Evolutionary conservation across 192 early-diverging fungal genomes (phyloP).

Genomic region (Gorgonomyces haynaldii): DNA sequence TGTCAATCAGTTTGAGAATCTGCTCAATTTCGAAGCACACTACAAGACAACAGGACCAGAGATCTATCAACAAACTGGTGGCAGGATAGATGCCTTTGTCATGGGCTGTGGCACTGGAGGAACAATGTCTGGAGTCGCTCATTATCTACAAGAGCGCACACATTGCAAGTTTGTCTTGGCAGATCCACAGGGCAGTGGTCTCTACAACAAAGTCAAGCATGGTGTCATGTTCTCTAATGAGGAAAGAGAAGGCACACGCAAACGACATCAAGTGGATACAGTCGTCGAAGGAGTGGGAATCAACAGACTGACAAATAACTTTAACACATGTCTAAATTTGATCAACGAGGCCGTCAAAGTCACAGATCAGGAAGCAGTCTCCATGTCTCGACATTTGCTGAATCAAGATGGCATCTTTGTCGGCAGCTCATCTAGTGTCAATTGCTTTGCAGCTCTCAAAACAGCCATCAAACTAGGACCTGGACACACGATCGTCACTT

Average conservation of each 20-base stretch:
- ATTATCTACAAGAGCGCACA: conserved; percentile 62
- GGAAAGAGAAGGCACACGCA: conserved; percentile 80
- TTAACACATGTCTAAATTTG: conserved; percentile 38
- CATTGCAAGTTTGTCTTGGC: conserved; percentile 61
- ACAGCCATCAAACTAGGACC: conserved; percentile 70
- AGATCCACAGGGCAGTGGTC: conserved; percentile 85
- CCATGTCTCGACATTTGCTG: conserved; percentile 79
- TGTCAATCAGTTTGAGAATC: conserved; percentile 95
- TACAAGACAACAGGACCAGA: conserved; percentile 80
- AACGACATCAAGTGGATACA: conserved; percentile 94
- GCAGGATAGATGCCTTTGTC: conserved; percentile 64
- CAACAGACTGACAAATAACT: conserved; percentile 86
- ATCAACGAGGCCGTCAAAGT: conserved; percentile 79
- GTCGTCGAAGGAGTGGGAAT: conserved; percentile 94
- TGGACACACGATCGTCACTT: conserved; percentile 81
- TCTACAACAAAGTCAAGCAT: conserved; percentile 84
- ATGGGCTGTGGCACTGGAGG: conserved; percentile 81
- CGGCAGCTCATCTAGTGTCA: conserved; percentile 81
- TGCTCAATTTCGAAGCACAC: conserved; percentile 68
- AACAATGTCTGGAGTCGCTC: conserved; percentile 80
- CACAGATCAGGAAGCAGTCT: conserved; percentile 74
- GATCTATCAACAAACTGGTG: conserved; percentile 65
- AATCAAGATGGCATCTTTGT: conserved; percentile 77
- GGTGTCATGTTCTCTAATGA: conserved; percentile 79
- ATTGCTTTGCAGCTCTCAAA: conserved; percentile 78